Evolutionary conservation across 192 early-diverging fungal species (phyloP).

Genomic region (Coemansia sp.): DNA sequence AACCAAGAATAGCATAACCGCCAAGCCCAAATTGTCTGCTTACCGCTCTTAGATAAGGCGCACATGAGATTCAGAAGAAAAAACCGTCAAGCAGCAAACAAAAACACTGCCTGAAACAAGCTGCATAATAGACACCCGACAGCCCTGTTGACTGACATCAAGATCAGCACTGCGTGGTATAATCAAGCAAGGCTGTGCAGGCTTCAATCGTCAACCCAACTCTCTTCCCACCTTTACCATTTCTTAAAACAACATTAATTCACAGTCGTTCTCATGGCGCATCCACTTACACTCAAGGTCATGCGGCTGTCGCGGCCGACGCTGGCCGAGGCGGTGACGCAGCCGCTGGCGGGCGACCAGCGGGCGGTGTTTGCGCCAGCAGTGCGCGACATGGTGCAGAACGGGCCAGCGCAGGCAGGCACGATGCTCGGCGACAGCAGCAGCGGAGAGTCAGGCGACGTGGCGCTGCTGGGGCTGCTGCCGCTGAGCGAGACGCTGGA

Average conservation of each 20-base stretch:
- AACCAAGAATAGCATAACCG: too few relatives aligned
- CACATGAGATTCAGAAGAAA: too few relatives aligned
- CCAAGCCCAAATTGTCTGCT: too few relatives aligned
- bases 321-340: conserved; percentile 55
- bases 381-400: conserved; percentile 41
- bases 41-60: too few relatives aligned
- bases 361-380: conserved; percentile 30
- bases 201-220: too few relatives aligned
- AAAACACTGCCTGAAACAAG: too few relatives aligned
- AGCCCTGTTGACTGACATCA: too few relatives aligned
- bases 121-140: too few relatives aligned
- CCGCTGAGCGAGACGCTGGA: conserved; percentile 66
- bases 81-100: too few relatives aligned
- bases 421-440: conserved; percentile 14
- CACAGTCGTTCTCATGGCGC: conserved; percentile 38
- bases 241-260: background rate
- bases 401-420: conserved; percentile 48
- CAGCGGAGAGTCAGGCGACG: conserved; percentile 32
- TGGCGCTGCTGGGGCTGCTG: conserved; percentile 56
- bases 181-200: too few relatives aligned
- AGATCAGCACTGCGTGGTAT: too few relatives aligned
- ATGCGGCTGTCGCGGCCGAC: conserved; percentile 84
- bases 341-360: conserved; percentile 45
- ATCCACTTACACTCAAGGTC: conserved; percentile 84
- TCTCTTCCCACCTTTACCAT: too few relatives aligned